phyloP scores from a whole-genome alignment of 768 basidiomycete genomes.

The Naganishia friedmannii region DNA sequence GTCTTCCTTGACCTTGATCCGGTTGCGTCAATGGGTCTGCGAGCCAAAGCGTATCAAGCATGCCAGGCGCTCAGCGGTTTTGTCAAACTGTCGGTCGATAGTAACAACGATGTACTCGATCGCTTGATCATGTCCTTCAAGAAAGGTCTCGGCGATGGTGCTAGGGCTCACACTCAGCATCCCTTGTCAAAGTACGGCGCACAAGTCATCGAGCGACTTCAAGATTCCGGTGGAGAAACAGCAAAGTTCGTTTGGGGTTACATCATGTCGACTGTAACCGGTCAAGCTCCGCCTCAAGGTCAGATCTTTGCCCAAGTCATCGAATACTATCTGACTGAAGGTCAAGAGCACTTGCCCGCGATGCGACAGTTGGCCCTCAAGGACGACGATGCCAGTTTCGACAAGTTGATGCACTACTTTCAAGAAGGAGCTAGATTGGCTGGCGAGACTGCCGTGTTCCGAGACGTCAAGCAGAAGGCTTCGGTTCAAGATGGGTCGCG shows the following conservation, averaged over 20 bases:
- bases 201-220: neutral
- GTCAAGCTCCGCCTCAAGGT: neutral
- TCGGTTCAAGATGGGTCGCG: neutral
- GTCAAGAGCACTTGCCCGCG: neutral
- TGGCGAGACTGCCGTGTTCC: neutral
- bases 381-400: neutral
- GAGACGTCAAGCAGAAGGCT: neutral
- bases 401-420: conserved; percentile 3
- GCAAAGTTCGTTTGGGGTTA: neutral
- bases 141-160: neutral
- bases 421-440: neutral
- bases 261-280: neutral
- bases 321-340: neutral
- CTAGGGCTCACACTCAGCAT: neutral
- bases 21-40: neutral
- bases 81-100: neutral
- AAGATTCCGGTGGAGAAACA: neutral
- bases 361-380: neutral
- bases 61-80: neutral
- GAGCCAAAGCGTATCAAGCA: neutral
- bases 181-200: neutral
- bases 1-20: conserved; percentile 1
- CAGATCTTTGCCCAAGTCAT: conserved; percentile 4
- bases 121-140: neutral
- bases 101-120: neutral